Percentiles rank a stretch among this genome's conserved stretches.
phyloP scores from a whole-genome alignment of 495 filamentous ascomycete species.

The Xylaria palmicola region DNA sequence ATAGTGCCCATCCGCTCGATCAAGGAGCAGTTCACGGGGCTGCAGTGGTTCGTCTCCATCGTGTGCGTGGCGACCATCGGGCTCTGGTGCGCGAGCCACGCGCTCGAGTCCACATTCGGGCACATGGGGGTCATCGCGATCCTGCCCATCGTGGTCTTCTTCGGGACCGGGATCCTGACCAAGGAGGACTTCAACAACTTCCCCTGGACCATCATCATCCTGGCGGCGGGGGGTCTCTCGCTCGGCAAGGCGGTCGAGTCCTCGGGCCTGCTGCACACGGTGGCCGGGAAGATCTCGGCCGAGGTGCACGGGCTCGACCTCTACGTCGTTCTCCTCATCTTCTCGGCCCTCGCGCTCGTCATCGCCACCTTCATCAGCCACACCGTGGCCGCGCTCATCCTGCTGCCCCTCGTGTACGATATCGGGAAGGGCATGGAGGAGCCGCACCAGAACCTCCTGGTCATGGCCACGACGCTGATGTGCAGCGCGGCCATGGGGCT shows the following conservation, averaged over 20 bases:
- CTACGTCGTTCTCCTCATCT: conserved; percentile 85
- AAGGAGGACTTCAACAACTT: conserved; percentile 99
- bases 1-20: conserved; percentile 89
- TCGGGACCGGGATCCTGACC: conserved; percentile 93
- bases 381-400: conserved; percentile 93
- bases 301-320: conserved; percentile 75
- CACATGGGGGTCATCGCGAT: conserved; percentile 99
- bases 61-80: conserved; percentile 85
- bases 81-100: conserved; percentile 90
- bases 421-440: conserved; percentile 82
- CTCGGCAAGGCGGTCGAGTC: conserved; percentile 94
- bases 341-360: conserved; percentile 80
- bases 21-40: conserved; percentile 80
- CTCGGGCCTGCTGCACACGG: conserved; percentile 87
- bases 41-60: conserved; percentile 88
- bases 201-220: conserved; percentile 99
- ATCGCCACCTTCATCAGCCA: conserved; percentile 98
- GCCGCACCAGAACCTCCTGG: conserved; percentile 90
- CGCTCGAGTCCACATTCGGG: conserved; percentile 82
- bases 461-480: conserved; percentile 74
- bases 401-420: conserved; percentile 83
- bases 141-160: conserved; percentile 93
- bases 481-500: conserved; percentile 78
- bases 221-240: conserved; percentile 89
- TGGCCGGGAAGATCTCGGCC: conserved; percentile 71